Evolutionary conservation across 2,329 filamentous ascomycete species (phyloP), one percentile per base, ranked within the genome.

Genomic region (Xylariomycetidae sp.): DNA sequence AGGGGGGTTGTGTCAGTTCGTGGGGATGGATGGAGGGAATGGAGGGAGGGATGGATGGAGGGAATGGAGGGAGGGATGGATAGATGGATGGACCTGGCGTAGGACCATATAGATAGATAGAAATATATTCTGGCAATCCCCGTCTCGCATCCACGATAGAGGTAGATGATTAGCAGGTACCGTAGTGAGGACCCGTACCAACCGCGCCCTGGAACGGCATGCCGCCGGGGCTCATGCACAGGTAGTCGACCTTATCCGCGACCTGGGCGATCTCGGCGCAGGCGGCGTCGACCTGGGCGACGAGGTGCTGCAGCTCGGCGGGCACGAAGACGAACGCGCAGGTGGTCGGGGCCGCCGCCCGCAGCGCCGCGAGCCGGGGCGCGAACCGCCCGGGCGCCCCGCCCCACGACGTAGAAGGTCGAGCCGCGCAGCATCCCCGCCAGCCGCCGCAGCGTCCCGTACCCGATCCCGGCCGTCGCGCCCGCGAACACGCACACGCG

Each of bases 301-400:
- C 42, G 8, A 54, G 32, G 1, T 49, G 48, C 8, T 13, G 6
- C 4, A 53, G 17, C 10, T 60, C 46, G 13, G 43, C 38, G 17
- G 54, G 44, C 29, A 60, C 35, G 25, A 48, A 59, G 12, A 50
- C 25, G 22, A 58, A 45, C n/a, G 37, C 39, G n/a, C 27, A 34
- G 8, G 25, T 36, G 8, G 13, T 18, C 0, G 40, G 37, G 12
- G 45, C 42, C 6, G 47, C 22, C 5, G 29, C 24, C 19, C 40
- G 13, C 7, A 51, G 32, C 15, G 36, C 27, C 2, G 37, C 29
- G 15, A 24, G 36, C 36, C 41, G 31, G 10, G 26, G 10, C 3
- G 35, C 37, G 24, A 46, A 49, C 6, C 19, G 31, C 6, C 28
- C 16, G 9, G 19, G 29, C 9, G 42, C 43, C 10, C n/a, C 51